These are phyloP conservation scores for Aspergillus homomorphus DNA, from an alignment of 495 filamentous ascomycete genomes.

Conservation along the genomic window DNA sequence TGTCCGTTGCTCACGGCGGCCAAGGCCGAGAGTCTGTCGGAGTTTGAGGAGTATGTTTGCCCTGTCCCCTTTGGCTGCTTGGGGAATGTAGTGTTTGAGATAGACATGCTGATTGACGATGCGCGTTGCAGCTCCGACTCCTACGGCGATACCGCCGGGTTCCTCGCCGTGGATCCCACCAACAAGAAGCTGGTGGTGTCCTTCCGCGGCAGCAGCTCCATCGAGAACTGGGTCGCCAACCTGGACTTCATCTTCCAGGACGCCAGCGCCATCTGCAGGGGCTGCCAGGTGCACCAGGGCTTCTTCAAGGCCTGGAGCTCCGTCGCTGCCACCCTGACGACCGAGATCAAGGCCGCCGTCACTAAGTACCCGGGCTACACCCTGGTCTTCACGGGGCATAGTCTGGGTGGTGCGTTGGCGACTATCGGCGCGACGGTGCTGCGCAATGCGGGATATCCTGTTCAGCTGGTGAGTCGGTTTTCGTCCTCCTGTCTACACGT, in stretches of 20 bases:
- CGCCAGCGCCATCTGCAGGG: constrained; percentile 32
- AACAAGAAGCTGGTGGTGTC: constrained; percentile 62
- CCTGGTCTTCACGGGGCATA: constrained; percentile 64
- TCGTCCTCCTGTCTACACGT: not conserved
- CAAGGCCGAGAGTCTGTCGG: constrained; percentile 51
- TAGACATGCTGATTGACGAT: not conserved
- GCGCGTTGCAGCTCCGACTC: constrained; percentile 37
- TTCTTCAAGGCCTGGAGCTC: constrained; percentile 57
- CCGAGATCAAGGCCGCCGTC: constrained; percentile 33
- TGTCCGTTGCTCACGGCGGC: constrained; percentile 61
- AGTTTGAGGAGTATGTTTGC: constrained; percentile 57
- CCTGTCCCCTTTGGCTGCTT: not conserved
- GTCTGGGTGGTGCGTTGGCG: constrained; percentile 64
- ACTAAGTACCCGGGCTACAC: constrained; percentile 46
- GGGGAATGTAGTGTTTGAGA: no score
- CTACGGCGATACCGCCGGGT: constrained; percentile 63
- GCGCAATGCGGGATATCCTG: constrained; percentile 43
- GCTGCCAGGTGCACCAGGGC: constrained; percentile 52
- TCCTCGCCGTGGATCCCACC: constrained; percentile 62
- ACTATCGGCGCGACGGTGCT: constrained; percentile 58
- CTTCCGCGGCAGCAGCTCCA: constrained; percentile 62
- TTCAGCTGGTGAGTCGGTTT: constrained; percentile 36
- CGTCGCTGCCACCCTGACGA: constrained; percentile 37
- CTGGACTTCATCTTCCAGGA: constrained; percentile 39
- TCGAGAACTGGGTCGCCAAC: constrained; percentile 68